Evolutionary conservation across 345 rosid species (phyloP), one percentile per base, ranked within the genome.

Genomic region (Mallotus nudiflorus): DNA sequence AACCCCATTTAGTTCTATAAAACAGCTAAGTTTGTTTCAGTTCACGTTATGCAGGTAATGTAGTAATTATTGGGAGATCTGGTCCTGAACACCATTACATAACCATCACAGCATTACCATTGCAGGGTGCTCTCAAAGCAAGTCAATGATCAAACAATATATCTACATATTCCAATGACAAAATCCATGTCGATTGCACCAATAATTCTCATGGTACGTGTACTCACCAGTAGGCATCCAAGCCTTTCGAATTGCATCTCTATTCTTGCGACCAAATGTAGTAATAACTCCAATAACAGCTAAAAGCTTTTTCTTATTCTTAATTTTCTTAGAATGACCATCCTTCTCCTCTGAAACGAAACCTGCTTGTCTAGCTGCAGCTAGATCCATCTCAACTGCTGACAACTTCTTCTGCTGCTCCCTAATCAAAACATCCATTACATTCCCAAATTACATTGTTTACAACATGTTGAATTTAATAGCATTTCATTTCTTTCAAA

Each of bases 221-320:
- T 65, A 48, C 42, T 62, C 76, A 78, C 90, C 87, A 1, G 80
- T 67, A 24, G 80, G 96, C 94, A 90, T 88, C 99, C 98, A 92
- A 50, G 99, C 92, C 83, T 89, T 89, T 14, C 98, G 88, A 44
- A 90, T 82, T 10, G 97, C 96, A 74, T 90, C 91, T 69, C 97
- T 83, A 65, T 89, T 89, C 79, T 78, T 86, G 46, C 84, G 88
- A 54, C 90, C 97, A 70, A 90, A 92, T 45, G 65, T 80, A 4
- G 97, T 92, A 71, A 89, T 66, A 28, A 95, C 80, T 46, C 99
- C 98, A 7, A 88, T 81, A 4, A 89, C 96, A 66, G 89, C 89
- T 24, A 92, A 73, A 2, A 86, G 88, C 77, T 80, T n/a, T n/a
- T n/a, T 87, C 75, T 81, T 42, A 9, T 42, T 42, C 11, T 42